Conservation (phyloP, 23 red algal genomes). For the Gracilaria vermiculophylla region DNA sequence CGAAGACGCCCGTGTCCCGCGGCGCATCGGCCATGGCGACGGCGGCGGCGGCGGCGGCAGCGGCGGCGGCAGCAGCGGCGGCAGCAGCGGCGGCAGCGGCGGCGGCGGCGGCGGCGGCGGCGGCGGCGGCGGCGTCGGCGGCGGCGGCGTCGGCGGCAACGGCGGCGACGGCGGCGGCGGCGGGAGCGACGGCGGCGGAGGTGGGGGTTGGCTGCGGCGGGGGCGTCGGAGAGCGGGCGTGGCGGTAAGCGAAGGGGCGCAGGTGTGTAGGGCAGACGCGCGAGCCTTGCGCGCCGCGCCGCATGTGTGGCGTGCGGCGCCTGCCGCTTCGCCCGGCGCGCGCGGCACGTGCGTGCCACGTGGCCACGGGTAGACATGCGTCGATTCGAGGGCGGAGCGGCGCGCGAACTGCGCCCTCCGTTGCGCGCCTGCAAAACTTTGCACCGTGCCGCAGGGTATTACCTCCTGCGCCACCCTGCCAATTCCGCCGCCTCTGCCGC, state of each 20-base stretch:
- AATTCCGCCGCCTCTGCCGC: no score
- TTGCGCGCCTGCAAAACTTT: background rate
- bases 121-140: background rate
- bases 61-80: background rate
- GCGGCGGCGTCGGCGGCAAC: background rate
- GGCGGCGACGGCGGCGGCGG: background rate
- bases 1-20: constrained; percentile 34
- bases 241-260: background rate
- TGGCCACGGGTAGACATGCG: background rate
- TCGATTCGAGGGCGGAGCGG: background rate
- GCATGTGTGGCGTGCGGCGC: background rate
- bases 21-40: constrained; percentile 13
- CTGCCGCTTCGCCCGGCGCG: background rate
- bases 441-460: background rate
- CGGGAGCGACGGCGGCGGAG: background rate
- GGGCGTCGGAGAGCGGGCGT: background rate
- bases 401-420: background rate
- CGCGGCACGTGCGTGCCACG: constrained; percentile 1
- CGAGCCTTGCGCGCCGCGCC: background rate
- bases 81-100: background rate
- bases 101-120: background rate
- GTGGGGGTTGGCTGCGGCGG: no score
- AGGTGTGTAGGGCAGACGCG: background rate
- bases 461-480: no score
- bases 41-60: background rate